phyloP scores from a whole-genome alignment of 2,329 filamentous ascomycete genomes.

The Talaromyces islandicus region DNA sequence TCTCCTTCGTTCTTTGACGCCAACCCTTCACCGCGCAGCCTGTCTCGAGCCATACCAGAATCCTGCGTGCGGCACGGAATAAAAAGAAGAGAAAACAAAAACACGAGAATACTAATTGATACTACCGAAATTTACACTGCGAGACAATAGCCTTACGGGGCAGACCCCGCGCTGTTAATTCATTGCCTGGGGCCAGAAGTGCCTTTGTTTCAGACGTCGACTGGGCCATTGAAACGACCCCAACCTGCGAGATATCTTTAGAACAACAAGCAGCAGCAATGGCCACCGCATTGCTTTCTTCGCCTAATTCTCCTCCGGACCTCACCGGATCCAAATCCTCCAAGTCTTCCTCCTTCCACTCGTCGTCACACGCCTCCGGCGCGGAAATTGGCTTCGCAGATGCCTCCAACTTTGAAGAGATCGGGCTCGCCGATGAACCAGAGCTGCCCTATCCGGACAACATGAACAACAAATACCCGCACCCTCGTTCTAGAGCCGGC shows the following conservation, averaged over 20 bases:
- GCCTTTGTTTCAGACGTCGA: neutral
- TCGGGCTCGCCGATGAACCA: conserved; percentile 70
- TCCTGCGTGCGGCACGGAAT: too few relatives aligned
- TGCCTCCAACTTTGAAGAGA: conserved; percentile 84
- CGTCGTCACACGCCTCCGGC: conserved; percentile 70
- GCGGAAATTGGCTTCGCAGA: conserved; percentile 62
- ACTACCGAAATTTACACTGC: neutral
- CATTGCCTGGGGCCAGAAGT: neutral
- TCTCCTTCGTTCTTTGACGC: conserved; percentile 12
- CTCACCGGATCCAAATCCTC: conserved; percentile 82
- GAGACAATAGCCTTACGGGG: neutral
- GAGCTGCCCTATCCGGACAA: conserved; percentile 1
- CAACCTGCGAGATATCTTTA: neutral
- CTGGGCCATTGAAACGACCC: neutral
- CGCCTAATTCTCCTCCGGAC: conserved; percentile 66
- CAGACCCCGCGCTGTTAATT: neutral
- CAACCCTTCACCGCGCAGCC: neutral
- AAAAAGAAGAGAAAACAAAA: too few relatives aligned
- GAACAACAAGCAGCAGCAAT: neutral
- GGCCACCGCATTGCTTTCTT: conserved; percentile 8
- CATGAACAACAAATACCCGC: conserved; percentile 3
- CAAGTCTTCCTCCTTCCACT: conserved; percentile 83
- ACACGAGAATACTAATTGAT: too few relatives aligned
- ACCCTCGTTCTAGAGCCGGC: conserved; percentile 10
- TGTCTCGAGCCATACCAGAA: neutral